Evolutionary conservation across 2,329 filamentous ascomycete species (phyloP).

Genomic region (Fusarium temperatum): DNA sequence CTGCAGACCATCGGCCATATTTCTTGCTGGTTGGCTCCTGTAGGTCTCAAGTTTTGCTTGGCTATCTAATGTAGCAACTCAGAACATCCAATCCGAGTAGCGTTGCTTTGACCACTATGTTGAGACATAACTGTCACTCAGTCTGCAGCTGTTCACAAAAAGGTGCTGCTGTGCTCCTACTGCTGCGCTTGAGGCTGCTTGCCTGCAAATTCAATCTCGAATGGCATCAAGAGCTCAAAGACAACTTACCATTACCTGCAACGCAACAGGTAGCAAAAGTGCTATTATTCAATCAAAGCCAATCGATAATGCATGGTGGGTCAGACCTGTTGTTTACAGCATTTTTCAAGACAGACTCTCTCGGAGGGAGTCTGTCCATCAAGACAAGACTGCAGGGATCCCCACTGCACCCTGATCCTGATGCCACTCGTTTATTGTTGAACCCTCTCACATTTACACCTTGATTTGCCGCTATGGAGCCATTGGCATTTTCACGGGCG

Average conservation of each 20-base stretch:
- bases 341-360: slow-evolving; percentile 22
- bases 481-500: slow-evolving; percentile 30
- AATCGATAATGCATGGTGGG: slow-evolving; percentile 31
- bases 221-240: slow-evolving; percentile 1
- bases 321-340: slow-evolving; percentile 33
- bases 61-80: slow-evolving; percentile 21
- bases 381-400: slow-evolving; percentile 27
- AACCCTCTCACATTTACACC: slow-evolving; percentile 30
- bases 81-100: slow-evolving; percentile 18
- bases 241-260: slow-evolving; percentile 4
- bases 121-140: slow-evolving; percentile 23
- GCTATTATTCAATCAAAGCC: slow-evolving; percentile 18
- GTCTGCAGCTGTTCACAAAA: slow-evolving; percentile 19
- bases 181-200: slow-evolving; percentile 2
- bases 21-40: slow-evolving; percentile 21
- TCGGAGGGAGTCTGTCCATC: slow-evolving; percentile 34
- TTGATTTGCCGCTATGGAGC: slow-evolving; percentile 38
- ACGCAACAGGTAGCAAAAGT: slow-evolving; percentile 10
- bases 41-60: slow-evolving; percentile 24
- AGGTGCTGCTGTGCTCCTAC: slow-evolving; percentile 4
- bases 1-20: slow-evolving; percentile 34
- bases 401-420: slow-evolving; percentile 37
- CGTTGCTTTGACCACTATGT: slow-evolving; percentile 18
- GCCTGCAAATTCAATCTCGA: slow-evolving; percentile 9
- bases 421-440: slow-evolving; percentile 30